Evolutionary conservation across 2,329 filamentous ascomycete species (phyloP), one percentile per base, ranked within the genome.

Genomic region (Endocalyx cinctus): DNA sequence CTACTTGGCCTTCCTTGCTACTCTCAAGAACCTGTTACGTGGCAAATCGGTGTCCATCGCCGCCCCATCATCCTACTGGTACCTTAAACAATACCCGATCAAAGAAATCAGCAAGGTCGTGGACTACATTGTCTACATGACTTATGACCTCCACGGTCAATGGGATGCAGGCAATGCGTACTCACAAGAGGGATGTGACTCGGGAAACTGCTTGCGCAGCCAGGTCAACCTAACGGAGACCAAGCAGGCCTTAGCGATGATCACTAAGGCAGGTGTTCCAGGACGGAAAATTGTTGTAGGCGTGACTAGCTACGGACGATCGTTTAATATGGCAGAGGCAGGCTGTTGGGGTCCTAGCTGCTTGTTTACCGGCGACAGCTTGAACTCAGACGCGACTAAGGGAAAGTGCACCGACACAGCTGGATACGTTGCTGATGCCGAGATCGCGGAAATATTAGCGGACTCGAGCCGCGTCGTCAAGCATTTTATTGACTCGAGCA

Each of bases 251-350:
- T 39, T 64, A 1, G 39, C 52, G 14, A 64, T 65, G 55, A 52
- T 63, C 31, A 67, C 62, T 43, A 64, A 65, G 39, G 59, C 62
- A 1, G 60, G 59, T 5, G 61, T 64, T 0, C 45, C 51, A 2
- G 33, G 46, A 0, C 46, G 50, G 20, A 58, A 58, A 37, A 26
- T 64, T 23, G 19, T 55, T 10, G 52, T 60, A 4, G 60, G 62
- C 5, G 34, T 59, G 15, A 11, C 27, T 6, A 25, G 18, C 16
- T 44, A 44, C 10, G 41, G 33, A 1, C 34, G 36, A 4, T 37
- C 31, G n/a, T 42, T 44, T 22, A 27, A 42, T 22, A 51, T 51
- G 46, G 31, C 33, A 5, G 17, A 34, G 11, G 25, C 34, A 1
- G 39, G 37, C 15, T 51, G 46, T 30, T 25, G 25, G 10, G 32